phyloP scores from a whole-genome alignment of 768 basidiomycete species.

The Leccinum subgranulosum region DNA sequence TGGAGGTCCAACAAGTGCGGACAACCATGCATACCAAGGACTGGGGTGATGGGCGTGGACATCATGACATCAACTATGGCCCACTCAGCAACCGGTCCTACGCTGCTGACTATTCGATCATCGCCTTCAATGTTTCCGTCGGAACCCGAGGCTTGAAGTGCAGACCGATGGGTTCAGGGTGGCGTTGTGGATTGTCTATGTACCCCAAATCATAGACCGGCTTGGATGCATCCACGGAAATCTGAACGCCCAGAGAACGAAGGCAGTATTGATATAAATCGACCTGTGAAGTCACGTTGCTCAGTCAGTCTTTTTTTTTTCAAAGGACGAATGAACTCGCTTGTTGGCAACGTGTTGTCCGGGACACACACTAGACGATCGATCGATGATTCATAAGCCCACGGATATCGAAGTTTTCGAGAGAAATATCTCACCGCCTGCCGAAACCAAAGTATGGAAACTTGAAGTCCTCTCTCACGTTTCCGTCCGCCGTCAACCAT shows the following conservation, averaged over 20 bases:
- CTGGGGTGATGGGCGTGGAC: no score
- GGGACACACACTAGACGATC: constrained; percentile 46
- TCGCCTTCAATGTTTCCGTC: background rate
- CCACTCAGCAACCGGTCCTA: no score
- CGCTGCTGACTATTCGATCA: background rate
- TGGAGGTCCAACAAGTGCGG: no score
- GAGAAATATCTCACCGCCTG: constrained; percentile 21
- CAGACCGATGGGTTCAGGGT: constrained; percentile 47
- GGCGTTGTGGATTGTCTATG: constrained; percentile 19
- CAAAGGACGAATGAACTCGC: constrained; percentile 23
- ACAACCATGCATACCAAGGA: no score
- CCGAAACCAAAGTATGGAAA: constrained; percentile 52
- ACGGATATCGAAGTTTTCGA: background rate
- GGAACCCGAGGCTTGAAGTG: constrained; percentile 44
- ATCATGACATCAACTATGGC: no score
- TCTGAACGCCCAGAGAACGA: constrained; percentile 57
- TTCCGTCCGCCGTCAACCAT: constrained; percentile 19
- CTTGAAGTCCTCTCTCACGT: constrained; percentile 45
- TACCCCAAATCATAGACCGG: constrained; percentile 59
- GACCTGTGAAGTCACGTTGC: constrained; percentile 6
- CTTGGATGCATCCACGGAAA: constrained; percentile 41
- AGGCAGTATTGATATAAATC: constrained; percentile 28
- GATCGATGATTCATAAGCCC: background rate
- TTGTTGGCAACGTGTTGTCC: constrained; percentile 51
- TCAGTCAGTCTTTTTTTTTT: background rate